These are phyloP conservation scores for Coemansia sp. DNA, from an alignment of 192 early-diverging fungal genomes.

Conservation along the genomic window DNA sequence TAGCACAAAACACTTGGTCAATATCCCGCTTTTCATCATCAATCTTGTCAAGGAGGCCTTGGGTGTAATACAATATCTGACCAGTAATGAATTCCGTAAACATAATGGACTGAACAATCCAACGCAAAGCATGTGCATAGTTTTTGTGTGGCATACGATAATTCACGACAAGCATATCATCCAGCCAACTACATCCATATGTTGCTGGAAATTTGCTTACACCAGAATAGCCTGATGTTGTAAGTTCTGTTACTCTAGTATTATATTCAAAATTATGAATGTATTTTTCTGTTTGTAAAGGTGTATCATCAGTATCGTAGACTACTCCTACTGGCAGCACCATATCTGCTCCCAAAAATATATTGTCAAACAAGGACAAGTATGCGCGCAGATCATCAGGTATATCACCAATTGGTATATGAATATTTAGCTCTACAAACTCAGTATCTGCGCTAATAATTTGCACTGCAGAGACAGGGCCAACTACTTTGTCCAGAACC, in stretches of 20 bases:
- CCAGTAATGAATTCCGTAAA: slow-evolving; percentile 69
- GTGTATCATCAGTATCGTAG: slow-evolving; percentile 22
- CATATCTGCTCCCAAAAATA: slow-evolving; percentile 65
- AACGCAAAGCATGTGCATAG: slow-evolving; percentile 45
- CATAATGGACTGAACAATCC: slow-evolving; percentile 60
- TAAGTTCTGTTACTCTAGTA: slow-evolving; percentile 52
- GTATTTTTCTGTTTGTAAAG: slow-evolving; percentile 7
- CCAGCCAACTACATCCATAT: slow-evolving; percentile 54
- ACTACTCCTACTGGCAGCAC: slow-evolving; percentile 48
- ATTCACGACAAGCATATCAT: slow-evolving; percentile 63
- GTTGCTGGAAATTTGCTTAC: slow-evolving; percentile 21
- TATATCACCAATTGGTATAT: slow-evolving; percentile 55
- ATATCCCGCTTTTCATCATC: slow-evolving; percentile 70
- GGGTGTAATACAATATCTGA: slow-evolving; percentile 63
- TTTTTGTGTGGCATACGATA: slow-evolving; percentile 24
- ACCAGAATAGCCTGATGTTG: slow-evolving; percentile 51
- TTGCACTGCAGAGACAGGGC: slow-evolving; percentile 60
- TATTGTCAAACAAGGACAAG: slow-evolving; percentile 74
- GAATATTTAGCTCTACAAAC: slow-evolving; percentile 64
- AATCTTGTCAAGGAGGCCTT: slow-evolving; percentile 68
- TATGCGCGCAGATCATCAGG: slow-evolving; percentile 64
- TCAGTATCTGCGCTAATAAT: slow-evolving; percentile 66
- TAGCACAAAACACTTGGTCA: slow-evolving; percentile 53
- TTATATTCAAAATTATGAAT: slow-evolving; percentile 34
- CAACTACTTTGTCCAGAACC: slow-evolving; percentile 8